Conservation (phyloP, 1,284 basidiomycete genomes). For the Ustilago bromivora region DNA sequence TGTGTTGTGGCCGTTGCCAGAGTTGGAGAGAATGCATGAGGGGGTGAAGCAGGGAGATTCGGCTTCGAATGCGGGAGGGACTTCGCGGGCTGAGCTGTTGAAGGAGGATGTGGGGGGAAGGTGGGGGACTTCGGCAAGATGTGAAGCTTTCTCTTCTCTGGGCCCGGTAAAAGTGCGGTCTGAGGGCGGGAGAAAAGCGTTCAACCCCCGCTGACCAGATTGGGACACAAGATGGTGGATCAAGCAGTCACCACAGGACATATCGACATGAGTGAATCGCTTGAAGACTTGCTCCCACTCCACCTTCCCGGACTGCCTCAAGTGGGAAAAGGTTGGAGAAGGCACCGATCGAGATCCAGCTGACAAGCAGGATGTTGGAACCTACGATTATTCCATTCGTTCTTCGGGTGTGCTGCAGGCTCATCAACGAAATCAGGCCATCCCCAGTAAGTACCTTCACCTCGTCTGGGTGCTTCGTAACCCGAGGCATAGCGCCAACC, state of each 20-base stretch:
- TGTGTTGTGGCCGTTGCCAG: conserved; percentile 21
- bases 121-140: conserved; percentile 24
- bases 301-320: conserved; percentile 6
- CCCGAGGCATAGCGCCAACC: background rate
- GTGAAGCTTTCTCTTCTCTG: background rate
- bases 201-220: conserved; percentile 38
- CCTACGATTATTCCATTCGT: conserved; percentile 24
- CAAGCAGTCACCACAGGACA: conserved; percentile 53
- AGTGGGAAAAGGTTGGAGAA: conserved; percentile 14
- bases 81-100: conserved; percentile 8
- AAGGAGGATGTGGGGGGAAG: conserved; percentile 36
- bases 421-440: conserved; percentile 44
- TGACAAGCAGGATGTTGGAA: conserved; percentile 38
- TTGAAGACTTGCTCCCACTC: conserved; percentile 50
- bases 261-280: conserved; percentile 33
- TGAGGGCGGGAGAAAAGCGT: conserved; percentile 37
- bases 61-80: conserved; percentile 9
- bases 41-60: conserved; percentile 37
- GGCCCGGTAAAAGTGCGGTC: conserved; percentile 19
- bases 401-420: background rate
- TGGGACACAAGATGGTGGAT: conserved; percentile 41
- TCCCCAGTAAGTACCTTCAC: conserved; percentile 15
- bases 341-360: conserved; percentile 35
- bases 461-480: conserved; percentile 7
- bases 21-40: conserved; percentile 25